Conservation (phyloP, 2,329 filamentous ascomycete species). For the Cladosporium sphaerospermum region DNA sequence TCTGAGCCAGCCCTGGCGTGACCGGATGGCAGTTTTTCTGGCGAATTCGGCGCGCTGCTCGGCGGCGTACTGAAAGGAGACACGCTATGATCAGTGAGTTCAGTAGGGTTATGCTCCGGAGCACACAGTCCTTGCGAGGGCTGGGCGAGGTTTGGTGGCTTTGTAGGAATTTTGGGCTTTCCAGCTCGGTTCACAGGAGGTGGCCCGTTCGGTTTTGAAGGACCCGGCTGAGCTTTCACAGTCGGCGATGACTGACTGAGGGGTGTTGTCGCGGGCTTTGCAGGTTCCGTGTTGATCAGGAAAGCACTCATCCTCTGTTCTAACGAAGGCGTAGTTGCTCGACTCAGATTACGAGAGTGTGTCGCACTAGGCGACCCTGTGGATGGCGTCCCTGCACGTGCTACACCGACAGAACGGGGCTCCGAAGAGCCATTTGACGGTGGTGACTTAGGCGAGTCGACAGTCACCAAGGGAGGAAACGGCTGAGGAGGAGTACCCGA, state of each 20-base stretch:
- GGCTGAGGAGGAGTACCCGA: constrained; percentile 40
- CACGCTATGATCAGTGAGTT: constrained; percentile 40
- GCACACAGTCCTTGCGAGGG: constrained; percentile 24
- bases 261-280: constrained; percentile 7
- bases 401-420: constrained; percentile 5
- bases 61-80: constrained; percentile 88
- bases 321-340: constrained; percentile 35
- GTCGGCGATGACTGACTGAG: constrained; percentile 10
- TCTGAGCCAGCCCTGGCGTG: constrained; percentile 16
- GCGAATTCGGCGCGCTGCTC: constrained; percentile 57
- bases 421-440: constrained; percentile 38
- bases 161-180: constrained; percentile 60
- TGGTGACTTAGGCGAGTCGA: constrained; percentile 66
- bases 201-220: constrained; percentile 43
- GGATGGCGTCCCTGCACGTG: constrained; percentile 10
- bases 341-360: constrained; percentile 30
- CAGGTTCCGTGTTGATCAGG: constrained; percentile 22
- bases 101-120: constrained; percentile 37
- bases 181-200: constrained; percentile 75
- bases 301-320: constrained; percentile 35
- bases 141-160: constrained; percentile 21
- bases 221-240: background rate
- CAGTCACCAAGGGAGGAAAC: constrained; percentile 58
- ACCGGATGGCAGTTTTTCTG: constrained; percentile 14
- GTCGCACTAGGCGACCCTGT: background rate